A percentile compares a stretch with the other conserved stretches of the same genome.
These are phyloP conservation scores for grape (Vitis vinifera) DNA, from an alignment of 164 flowering plant genomes.

Conservation along the genomic window ASM3070453v1 NC_081819.1:17554501-17555000, in stretches of 20 bases:
- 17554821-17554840: constrained; percentile 99
- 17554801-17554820: constrained; percentile 99
- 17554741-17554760: constrained; percentile 26
- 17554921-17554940: constrained; percentile 98
- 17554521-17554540: no score
- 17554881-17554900: constrained; percentile 94
- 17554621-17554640: neutral
- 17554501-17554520: no score
- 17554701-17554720: neutral
- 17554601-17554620: no score
- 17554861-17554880: constrained; percentile 86
- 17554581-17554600: no score
- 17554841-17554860: constrained; percentile 95
- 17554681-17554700: neutral
- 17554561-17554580: no score
- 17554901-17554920: constrained; percentile 94
- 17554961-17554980: constrained; percentile 92
- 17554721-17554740: no score
- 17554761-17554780: constrained; percentile 83
- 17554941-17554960: constrained; percentile 99
- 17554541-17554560: no score
- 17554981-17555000: constrained; percentile 89
- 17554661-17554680: neutral
- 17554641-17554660: neutral
- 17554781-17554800: constrained; percentile 95